Percentiles rank a stretch among this genome's conserved stretches.
These are phyloP conservation scores for Coemansia sp. DNA, from an alignment of 192 early-diverging fungal genomes.

Conservation along the genomic window DNA sequence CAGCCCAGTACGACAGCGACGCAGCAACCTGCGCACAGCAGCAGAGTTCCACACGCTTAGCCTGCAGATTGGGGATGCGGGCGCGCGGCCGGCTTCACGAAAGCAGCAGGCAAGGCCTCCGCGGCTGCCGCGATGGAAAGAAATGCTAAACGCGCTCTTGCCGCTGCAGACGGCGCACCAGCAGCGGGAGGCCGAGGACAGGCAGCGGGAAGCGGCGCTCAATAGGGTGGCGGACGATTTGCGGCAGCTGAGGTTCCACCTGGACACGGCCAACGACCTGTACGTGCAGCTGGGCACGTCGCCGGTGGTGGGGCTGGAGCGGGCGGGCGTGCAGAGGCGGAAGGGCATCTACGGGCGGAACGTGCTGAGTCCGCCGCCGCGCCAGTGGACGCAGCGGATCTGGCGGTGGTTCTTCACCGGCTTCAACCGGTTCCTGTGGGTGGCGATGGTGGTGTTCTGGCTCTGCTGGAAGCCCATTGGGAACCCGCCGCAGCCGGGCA, in stretches of 20 bases:
- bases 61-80: conserved; percentile 36
- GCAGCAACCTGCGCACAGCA: conserved; percentile 18
- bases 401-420: conserved; percentile 63
- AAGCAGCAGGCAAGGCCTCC: no score
- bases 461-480: conserved; percentile 66
- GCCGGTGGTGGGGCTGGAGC: conserved; percentile 22
- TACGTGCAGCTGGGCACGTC: conserved; percentile 23
- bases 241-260: conserved; percentile 21
- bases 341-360: conserved; percentile 15
- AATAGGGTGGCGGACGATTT: conserved; percentile 27
- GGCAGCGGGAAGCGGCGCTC: conserved; percentile 19
- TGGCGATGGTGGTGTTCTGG: conserved; percentile 62
- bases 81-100: not conserved
- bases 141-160: conserved; percentile 25
- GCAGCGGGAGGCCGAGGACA: conserved; percentile 31
- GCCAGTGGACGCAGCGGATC: conserved; percentile 4
- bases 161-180: conserved; percentile 37
- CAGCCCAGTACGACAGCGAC: not conserved
- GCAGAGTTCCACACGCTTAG: conserved; percentile 53
- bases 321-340: conserved; percentile 16
- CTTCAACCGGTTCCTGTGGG: conserved; percentile 69
- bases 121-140: conserved; percentile 19
- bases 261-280: conserved; percentile 17
- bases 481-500: conserved; percentile 56
- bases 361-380: conserved; percentile 10